phyloP scores from a whole-genome alignment of 768 basidiomycete genomes.

The Tylopilus balloui region DNA sequence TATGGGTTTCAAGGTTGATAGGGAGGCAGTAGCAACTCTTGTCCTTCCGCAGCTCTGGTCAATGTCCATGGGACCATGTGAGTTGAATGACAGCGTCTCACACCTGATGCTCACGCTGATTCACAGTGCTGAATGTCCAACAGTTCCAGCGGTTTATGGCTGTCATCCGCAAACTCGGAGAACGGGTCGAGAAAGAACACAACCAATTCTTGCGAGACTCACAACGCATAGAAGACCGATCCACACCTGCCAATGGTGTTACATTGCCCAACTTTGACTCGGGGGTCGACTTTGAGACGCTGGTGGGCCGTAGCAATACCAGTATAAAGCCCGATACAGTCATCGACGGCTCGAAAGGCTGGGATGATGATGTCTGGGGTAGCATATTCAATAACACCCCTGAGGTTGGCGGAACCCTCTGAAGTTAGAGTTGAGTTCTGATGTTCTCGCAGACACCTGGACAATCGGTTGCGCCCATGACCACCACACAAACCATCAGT shows the following conservation, averaged over 20 bases:
- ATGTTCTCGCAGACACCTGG: conserved; percentile 15
- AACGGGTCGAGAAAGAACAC: conserved; percentile 91
- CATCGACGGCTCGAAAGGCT: conserved; percentile 40
- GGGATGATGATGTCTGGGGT: conserved; percentile 87
- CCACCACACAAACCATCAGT: conserved; percentile 12
- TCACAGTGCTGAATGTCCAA: conserved; percentile 65
- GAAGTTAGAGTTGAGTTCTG: background rate
- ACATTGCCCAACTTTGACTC: conserved; percentile 37
- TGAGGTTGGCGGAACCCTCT: conserved; percentile 18
- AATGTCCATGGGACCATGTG: conserved; percentile 95
- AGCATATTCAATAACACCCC: conserved; percentile 55
- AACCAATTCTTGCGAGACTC: conserved; percentile 89
- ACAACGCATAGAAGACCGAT: conserved; percentile 82
- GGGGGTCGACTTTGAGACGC: conserved; percentile 78
- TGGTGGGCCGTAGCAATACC: conserved; percentile 61
- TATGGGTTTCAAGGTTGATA: conserved; percentile 92
- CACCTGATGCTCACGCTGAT: conserved; percentile 1
- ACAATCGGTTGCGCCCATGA: conserved; percentile 9
- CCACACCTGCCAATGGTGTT: conserved; percentile 43
- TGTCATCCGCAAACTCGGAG: conserved; percentile 70
- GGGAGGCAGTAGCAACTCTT: conserved; percentile 85
- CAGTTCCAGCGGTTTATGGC: conserved; percentile 94
- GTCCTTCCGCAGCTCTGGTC: conserved; percentile 92
- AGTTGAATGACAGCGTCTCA: conserved; percentile 26
- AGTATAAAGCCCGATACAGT: conserved; percentile 44